phyloP scores from a whole-genome alignment of 129 eudicot genomes.

The Sambucus nigra region DNA sequence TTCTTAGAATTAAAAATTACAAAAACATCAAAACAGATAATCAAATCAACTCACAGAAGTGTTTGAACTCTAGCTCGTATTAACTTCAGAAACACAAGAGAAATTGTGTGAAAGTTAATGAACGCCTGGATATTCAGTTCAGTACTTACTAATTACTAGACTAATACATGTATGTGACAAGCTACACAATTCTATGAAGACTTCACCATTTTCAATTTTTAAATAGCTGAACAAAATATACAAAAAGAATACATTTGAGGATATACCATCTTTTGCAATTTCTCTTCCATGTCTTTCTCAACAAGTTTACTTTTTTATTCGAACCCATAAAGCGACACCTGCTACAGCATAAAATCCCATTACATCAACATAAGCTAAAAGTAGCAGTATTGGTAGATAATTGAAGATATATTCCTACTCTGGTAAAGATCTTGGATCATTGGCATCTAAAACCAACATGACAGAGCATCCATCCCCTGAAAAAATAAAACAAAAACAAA shows the following conservation, averaged over 20 bases:
- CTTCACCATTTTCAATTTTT: too few species aligned
- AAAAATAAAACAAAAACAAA: slow-evolving; percentile 6
- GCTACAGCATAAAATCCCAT: slow-evolving; percentile 6
- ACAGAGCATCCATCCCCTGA: slow-evolving; percentile 67
- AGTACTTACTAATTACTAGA: too few species aligned
- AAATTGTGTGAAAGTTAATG: too few species aligned
- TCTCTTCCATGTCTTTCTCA: slow-evolving; percentile 50
- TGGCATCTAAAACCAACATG: slow-evolving; percentile 35
- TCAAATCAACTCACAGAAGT: background rate
- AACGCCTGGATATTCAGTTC: too few species aligned
- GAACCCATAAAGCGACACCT: slow-evolving; percentile 82
- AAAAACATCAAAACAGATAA: background rate
- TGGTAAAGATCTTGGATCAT: slow-evolving; percentile 54
- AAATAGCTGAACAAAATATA: too few species aligned
- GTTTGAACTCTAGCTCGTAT: background rate
- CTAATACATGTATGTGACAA: too few species aligned
- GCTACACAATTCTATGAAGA: too few species aligned
- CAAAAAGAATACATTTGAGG: slow-evolving; percentile 5
- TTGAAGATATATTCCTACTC: slow-evolving; percentile 36
- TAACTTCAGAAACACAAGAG: too few species aligned
- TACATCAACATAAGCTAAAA: slow-evolving; percentile 9
- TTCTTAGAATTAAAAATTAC: background rate
- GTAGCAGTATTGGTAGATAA: background rate
- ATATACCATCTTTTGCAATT: slow-evolving; percentile 66
- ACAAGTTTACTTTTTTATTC: slow-evolving; percentile 31